A percentile compares a stretch with the other conserved stretches of the same genome.
Conservation (phyloP, 306 rosid species). For the Glycine soja region DNA sequence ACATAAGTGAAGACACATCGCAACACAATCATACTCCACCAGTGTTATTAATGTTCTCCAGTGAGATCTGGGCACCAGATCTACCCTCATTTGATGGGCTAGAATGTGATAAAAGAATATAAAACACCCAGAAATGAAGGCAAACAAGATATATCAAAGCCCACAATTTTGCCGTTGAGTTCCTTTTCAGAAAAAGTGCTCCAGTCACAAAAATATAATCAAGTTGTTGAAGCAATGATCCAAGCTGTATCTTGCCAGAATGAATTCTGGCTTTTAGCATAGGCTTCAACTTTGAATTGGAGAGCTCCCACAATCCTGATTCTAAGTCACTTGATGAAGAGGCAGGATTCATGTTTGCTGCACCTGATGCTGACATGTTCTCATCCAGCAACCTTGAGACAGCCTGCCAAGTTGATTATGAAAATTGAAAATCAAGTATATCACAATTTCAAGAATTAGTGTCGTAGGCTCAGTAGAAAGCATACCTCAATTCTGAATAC, state of each 20-base stretch:
- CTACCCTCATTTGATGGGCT: slow-evolving; percentile 63
- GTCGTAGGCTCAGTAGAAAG: slow-evolving; percentile 27
- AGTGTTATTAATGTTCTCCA: slow-evolving; percentile 85
- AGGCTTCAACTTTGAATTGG: slow-evolving; percentile 72
- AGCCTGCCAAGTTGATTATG: slow-evolving; percentile 57
- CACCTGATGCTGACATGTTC: slow-evolving; percentile 55
- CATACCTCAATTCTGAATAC: slow-evolving; percentile 87
- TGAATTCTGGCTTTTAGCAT: slow-evolving; percentile 70
- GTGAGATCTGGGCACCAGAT: slow-evolving; percentile 86
- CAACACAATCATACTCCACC: slow-evolving; percentile 54
- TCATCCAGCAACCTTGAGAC: slow-evolving; percentile 84
- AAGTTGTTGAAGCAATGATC: slow-evolving; percentile 76
- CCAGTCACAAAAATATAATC: slow-evolving; percentile 83
- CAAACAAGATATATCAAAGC: slow-evolving; percentile 77
- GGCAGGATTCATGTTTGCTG: slow-evolving; percentile 47
- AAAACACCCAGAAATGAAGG: slow-evolving; percentile 95
- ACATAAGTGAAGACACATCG: slow-evolving; percentile 6
- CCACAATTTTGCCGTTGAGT: slow-evolving; percentile 77
- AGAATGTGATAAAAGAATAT: slow-evolving; percentile 79
- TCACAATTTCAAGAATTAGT: slow-evolving; percentile 19
- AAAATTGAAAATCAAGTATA: slow-evolving; percentile 32
- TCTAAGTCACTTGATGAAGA: slow-evolving; percentile 75
- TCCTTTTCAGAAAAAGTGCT: slow-evolving; percentile 76
- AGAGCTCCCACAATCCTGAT: slow-evolving; percentile 71
- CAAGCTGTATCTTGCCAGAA: slow-evolving; percentile 81